These are phyloP conservation scores for Microsporum ferrugineum DNA, from an alignment of 2,329 filamentous ascomycete genomes.

Conservation along the genomic window DNA sequence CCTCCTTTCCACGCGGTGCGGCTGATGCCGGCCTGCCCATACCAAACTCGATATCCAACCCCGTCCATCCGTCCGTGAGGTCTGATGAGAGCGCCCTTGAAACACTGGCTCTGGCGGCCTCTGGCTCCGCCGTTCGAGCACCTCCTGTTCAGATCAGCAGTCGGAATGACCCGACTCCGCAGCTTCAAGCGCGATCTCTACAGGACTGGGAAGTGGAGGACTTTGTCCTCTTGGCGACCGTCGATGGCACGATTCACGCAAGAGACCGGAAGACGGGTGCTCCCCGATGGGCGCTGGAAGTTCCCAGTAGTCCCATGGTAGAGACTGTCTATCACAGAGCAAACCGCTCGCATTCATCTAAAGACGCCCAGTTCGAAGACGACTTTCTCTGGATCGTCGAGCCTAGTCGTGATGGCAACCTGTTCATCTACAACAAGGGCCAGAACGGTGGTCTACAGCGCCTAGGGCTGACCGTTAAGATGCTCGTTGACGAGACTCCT, in stretches of 20 bases:
- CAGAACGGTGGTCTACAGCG: constrained; percentile 37
- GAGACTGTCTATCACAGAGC: constrained; percentile 72
- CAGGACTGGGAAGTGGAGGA: constrained; percentile 99
- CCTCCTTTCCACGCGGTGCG: constrained; percentile 20
- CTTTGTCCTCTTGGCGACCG: constrained; percentile 98
- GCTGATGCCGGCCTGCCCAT: constrained; percentile 14
- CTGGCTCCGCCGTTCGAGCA: constrained; percentile 66
- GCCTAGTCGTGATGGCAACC: constrained; percentile 70
- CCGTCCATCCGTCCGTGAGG: constrained; percentile 15
- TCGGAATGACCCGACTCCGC: constrained; percentile 60
- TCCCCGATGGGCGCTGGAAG: constrained; percentile 73
- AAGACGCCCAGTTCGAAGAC: constrained; percentile 50
- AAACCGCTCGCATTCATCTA: constrained; percentile 43
- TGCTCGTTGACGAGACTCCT: constrained; percentile 73
- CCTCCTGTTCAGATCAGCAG: constrained; percentile 63
- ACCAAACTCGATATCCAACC: constrained; percentile 11
- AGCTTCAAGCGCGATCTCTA: constrained; percentile 89
- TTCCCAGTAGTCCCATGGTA: constrained; percentile 70
- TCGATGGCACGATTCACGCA: constrained; percentile 93
- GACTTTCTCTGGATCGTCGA: constrained; percentile 94
- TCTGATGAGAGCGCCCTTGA: constrained; percentile 84
- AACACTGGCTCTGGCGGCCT: constrained; percentile 86
- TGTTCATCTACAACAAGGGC: constrained; percentile 75
- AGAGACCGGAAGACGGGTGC: constrained; percentile 77
- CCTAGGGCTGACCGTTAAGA: constrained; percentile 49